Conservation (phyloP, 2,329 filamentous ascomycete genomes). For the Exutisphaerella laricina region DNA sequence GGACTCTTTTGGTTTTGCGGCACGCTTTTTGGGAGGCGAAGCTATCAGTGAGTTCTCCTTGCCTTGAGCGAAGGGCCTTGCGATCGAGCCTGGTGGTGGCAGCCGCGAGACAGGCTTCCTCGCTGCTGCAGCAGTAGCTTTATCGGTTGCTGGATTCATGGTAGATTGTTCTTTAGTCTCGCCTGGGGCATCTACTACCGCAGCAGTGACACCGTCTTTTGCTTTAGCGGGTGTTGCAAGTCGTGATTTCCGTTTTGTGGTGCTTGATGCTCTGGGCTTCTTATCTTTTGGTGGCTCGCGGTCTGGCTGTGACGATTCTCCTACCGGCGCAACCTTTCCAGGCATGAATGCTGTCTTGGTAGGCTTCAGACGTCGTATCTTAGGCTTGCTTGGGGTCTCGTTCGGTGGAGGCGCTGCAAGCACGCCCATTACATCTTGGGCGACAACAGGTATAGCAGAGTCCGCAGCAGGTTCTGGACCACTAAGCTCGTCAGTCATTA, state of each 20-base stretch:
- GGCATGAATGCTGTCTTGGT: constrained; percentile 22
- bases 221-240: constrained; percentile 34
- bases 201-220: constrained; percentile 7
- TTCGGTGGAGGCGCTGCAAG: constrained; percentile 17
- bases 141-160: constrained; percentile 1
- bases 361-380: constrained; percentile 24
- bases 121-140: constrained; percentile 16
- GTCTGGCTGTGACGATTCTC: background rate
- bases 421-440: constrained; percentile 10
- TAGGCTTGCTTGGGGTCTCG: constrained; percentile 31
- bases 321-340: constrained; percentile 7
- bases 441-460: background rate
- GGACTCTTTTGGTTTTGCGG: constrained; percentile 6
- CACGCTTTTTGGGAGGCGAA: constrained; percentile 29
- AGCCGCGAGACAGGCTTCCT: constrained; percentile 9
- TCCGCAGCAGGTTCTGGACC: constrained; percentile 2
- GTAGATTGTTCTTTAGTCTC: constrained; percentile 3
- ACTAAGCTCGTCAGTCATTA: constrained; percentile 21
- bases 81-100: constrained; percentile 18
- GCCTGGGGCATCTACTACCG: background rate
- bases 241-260: constrained; percentile 27
- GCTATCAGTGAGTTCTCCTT: constrained; percentile 27
- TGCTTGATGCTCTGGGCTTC: constrained; percentile 7
- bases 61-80: constrained; percentile 13
- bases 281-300: constrained; percentile 7